Base-by-base conservation (phyloP, 2,329 filamentous ascomycete species). In the Coniochaeta prunicola region DNA sequence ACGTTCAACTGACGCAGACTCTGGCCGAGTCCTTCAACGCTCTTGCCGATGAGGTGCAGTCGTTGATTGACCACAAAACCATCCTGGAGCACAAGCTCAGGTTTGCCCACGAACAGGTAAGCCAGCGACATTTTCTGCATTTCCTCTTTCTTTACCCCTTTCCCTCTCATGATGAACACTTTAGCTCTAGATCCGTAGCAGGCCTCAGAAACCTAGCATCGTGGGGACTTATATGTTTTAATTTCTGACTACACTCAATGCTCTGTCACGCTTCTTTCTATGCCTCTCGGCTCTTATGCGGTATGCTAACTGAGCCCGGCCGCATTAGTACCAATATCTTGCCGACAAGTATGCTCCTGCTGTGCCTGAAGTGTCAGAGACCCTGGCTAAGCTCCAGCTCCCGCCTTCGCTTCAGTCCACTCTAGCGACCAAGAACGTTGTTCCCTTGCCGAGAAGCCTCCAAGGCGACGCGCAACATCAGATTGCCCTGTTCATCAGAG, bases 111-210 rank as follows among this genome's bases (percentile, higher is more conserved):
- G 83, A 87, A 70, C 84, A 87, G 79, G 85, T 87, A 78, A 61
- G 63, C 53, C 30, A 10, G 9, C 28, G n/a, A 33, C 53, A 53
- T 36, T 13, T 15, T 10, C 59, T 58, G 34, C 56, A 61, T 42
- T 53, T 62, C 60, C 38, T 53, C 59, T 59, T 58, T 59, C 42
- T 61, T 58, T n/a, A n/a, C n/a, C 53, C 36, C 17, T 48, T 57
- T 50, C 55, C 28, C 60, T 63, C 61, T 55, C 62, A 61, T 68
- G 64, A 76, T 79, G 77, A 79, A 77, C 68, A 67, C 70, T 71
- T 88, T 90, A 91, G 88, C 88, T 91, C 88, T 91, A 91, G 88
- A 91, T 89, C 88, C 87, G 80, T 81, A 90, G 86, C 80, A 55
- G 30, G 83, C 77, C 80, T 70, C 67, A 63, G 73, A 78, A 77